Base-by-base conservation (phyloP, 1,284 basidiomycete genomes). In the Microbotryum scabiosae region DNA sequence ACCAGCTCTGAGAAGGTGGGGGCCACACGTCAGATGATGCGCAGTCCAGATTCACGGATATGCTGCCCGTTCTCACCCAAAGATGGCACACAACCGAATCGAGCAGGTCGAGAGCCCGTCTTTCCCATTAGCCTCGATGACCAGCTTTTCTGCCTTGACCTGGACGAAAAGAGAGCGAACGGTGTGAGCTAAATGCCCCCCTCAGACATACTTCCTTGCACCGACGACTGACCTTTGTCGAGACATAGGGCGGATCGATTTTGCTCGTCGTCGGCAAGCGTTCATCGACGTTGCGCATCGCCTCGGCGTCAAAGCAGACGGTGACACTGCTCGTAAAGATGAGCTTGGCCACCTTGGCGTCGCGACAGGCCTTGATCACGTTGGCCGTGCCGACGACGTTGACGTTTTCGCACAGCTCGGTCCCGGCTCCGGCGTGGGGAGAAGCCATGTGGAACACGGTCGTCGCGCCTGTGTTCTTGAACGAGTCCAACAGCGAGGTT, bases 371-470 rank as follows among this genome's bases (percentile, higher is more conserved):
- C 23, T 84, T 82, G 71, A 99, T 85, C 51, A 97, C 82, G 20
- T 85, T 85, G 66, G 83, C 81, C 0, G 94, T 97, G 26, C 96
- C 96, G 30, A 86, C 84, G 10, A 98, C 89, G 73, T 98, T 98
- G 71, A 98, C 93, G 74, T 86, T 88, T 77, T 85, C 85, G 79
- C 90, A 96, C 21, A 97, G 75, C 4, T 84, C 84, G 5, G 81
- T 63, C 78, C 84, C 71, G 55, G 87, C 77, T 41, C 84, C 85
- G 8, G 58, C 83, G 1, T 74, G 72, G 1, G 94, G 94, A 5
- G 91, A 94, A 23, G 92, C 94, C 12, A 93, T 97, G 75, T 98
- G 94, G 69, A 97, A 91, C 64, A 97, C 87, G 68, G 87, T 87
- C 1, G 88, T 90, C 48, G 88, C 82, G 52, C 84, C 84, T 65